Conservation (phyloP, 1,139 yeast species). For the Kurtzmaniella quercitrusa region DNA sequence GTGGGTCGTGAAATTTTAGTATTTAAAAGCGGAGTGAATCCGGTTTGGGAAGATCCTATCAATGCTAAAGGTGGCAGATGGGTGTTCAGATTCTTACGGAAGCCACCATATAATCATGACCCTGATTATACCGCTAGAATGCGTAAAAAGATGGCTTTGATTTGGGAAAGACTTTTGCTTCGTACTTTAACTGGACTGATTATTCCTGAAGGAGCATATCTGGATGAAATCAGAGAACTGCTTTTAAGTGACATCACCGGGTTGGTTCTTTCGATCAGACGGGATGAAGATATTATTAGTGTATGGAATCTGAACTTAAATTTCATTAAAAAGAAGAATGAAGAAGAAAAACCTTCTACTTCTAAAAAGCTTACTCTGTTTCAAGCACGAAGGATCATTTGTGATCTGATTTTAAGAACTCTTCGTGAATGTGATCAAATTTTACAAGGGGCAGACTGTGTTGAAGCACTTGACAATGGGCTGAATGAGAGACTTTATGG, state of each 20-base stretch:
- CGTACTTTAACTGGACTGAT: slow-evolving; percentile 43
- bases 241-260: slow-evolving; percentile 48
- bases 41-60: slow-evolving; percentile 70
- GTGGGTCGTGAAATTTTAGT: slow-evolving; percentile 57
- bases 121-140: slow-evolving; percentile 16
- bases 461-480: slow-evolving; percentile 30
- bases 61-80: slow-evolving; percentile 65
- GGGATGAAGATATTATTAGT: slow-evolving; percentile 47
- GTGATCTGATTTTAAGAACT: slow-evolving; percentile 43
- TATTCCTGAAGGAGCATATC: slow-evolving; percentile 27
- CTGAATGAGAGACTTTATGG: slow-evolving; percentile 40
- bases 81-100: slow-evolving; percentile 50
- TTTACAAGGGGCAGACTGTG: slow-evolving; percentile 28
- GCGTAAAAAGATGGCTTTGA: slow-evolving; percentile 37
- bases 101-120: slow-evolving; percentile 11
- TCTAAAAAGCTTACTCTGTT: slow-evolving; percentile 36
- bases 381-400: slow-evolving; percentile 46
- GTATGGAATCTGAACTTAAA: slow-evolving; percentile 52
- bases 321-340: slow-evolving; percentile 21
- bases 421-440: slow-evolving; percentile 48
- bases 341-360: slow-evolving; percentile 12
- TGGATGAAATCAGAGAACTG: slow-evolving; percentile 30
- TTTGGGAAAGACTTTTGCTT: slow-evolving; percentile 51
- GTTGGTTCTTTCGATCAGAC: slow-evolving; percentile 46
- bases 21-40: slow-evolving; percentile 61